Evolutionary conservation across 106 monocot species (phyloP).

Genomic region (Allium sativum): DNA sequence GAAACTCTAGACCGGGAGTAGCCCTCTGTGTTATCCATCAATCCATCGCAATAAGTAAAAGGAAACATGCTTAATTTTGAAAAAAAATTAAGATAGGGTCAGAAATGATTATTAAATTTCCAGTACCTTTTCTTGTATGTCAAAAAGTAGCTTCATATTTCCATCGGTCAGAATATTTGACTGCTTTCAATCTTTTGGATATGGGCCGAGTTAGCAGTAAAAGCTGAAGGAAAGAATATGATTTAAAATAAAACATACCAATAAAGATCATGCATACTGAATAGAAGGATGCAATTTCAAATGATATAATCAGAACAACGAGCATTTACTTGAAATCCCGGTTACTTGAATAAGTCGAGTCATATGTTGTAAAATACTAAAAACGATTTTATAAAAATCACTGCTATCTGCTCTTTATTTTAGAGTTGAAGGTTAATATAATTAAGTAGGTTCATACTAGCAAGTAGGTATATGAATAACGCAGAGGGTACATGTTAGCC

Average conservation of each 20-base stretch:
- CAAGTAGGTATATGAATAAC: neutral
- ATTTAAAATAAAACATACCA: neutral
- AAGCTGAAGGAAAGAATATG: conserved; percentile 34
- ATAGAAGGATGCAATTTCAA: neutral
- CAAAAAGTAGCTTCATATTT: conserved; percentile 79
- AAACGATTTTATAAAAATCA: no score
- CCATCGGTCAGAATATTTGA: conserved; percentile 60
- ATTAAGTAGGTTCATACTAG: no score
- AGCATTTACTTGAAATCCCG: neutral
- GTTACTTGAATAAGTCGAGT: neutral
- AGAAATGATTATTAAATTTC: conserved; percentile 8
- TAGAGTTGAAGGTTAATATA: no score
- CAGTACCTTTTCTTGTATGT: conserved; percentile 84
- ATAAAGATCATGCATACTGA: neutral
- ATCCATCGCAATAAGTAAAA: conserved; percentile 26
- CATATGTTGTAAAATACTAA: no score
- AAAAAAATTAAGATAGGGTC: conserved; percentile 4
- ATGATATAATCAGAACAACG: neutral
- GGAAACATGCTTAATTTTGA: neutral
- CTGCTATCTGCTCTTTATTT: no score
- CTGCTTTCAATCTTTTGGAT: conserved; percentile 26
- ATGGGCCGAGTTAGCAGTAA: conserved; percentile 50
- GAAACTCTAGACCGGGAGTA: conserved; percentile 67
- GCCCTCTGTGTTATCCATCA: conserved; percentile 81
- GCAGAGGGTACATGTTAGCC: conserved; percentile 23